These are phyloP conservation scores for Candida sithepensis DNA, from an alignment of 805 yeast species.

Conservation along the genomic window DNA sequence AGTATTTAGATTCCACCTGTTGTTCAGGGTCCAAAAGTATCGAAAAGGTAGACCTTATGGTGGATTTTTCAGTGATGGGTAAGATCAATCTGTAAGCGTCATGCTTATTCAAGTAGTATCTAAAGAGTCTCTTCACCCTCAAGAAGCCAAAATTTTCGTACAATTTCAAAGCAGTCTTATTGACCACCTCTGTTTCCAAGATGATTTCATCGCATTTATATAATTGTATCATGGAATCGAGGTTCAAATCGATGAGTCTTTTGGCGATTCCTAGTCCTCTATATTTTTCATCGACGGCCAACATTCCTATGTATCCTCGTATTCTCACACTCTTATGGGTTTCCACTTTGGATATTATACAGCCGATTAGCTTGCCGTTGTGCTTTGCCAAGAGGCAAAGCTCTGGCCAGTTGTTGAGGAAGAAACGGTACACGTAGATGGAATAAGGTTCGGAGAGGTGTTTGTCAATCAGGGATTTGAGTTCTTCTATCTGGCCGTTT, in stretches of 20 bases:
- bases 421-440: slow-evolving; percentile 86
- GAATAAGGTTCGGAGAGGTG: slow-evolving; percentile 95
- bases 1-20: slow-evolving; percentile 24
- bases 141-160: slow-evolving; percentile 37
- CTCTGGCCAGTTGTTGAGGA: slow-evolving; percentile 87
- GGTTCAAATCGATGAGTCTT: slow-evolving; percentile 55
- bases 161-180: slow-evolving; percentile 37
- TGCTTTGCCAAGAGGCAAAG: slow-evolving; percentile 64
- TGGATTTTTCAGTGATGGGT: slow-evolving; percentile 66
- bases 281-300: slow-evolving; percentile 70
- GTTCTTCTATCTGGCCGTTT: slow-evolving; percentile 43
- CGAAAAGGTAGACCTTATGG: slow-evolving; percentile 53
- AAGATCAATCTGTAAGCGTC: slow-evolving; percentile 87
- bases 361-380: slow-evolving; percentile 57
- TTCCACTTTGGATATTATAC: slow-evolving; percentile 78
- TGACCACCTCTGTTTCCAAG: slow-evolving; percentile 87
- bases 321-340: slow-evolving; percentile 66
- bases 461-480: slow-evolving; percentile 56
- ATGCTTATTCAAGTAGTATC: slow-evolving; percentile 88
- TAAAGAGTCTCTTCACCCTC: slow-evolving; percentile 54
- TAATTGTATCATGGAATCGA: slow-evolving; percentile 58
- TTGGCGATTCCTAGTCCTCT: slow-evolving; percentile 85
- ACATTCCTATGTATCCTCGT: slow-evolving; percentile 95
- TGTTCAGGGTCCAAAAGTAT: slow-evolving; percentile 22
- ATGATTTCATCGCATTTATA: slow-evolving; percentile 83